Base-by-base conservation (phyloP, 2,329 filamentous ascomycete species). In the Nemania serpens region DNA sequence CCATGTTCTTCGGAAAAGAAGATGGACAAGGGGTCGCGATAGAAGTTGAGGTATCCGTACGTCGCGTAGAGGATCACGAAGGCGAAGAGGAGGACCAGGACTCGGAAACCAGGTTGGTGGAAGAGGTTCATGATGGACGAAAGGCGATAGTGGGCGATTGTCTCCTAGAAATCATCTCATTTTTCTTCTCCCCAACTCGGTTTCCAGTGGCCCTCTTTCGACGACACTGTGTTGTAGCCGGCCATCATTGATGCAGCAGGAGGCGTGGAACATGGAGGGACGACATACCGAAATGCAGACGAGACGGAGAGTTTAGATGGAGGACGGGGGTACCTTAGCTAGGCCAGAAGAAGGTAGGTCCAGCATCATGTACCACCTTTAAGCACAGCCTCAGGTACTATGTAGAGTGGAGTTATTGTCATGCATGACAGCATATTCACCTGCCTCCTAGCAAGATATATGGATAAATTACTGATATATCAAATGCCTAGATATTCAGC, bases 1-100 rank as follows among this genome's bases (percentile, higher is more conserved):
- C 71, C 71, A 69, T 73, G 71, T 15, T 66, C 34, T 47, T 70
- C 68, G 33, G 71, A 73, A 64, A 72, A 73, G 62, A 73, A 73
- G 17, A 73, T 69, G 43, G 71, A 73, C 6, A 73, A 63, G 2
- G 71, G 71, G 45, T 73, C 71, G 63, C 71, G 71, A 58, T 73
- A 73, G 63, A 73, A 73, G 60, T 68, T 63, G 47, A 68, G 52
- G 18, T 65, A 69, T n/a, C 71, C 71, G 59, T 72, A 73, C 43
- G 69, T 58, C n/a, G 61, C 58, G 59, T 73, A 73, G 50, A 71
- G 53, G 36, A 50, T 58, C 29, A 70, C 63, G 59, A 73, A 29
- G 11, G 55, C 22, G n/a, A 68, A 7, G 48, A 73, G 69, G 9
- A 72, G 39, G 18, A 69, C 41, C 17, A 71, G 62, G 20, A 66